Base-by-base conservation (phyloP, 495 filamentous ascomycete species). In the Mytilinidion resinicola region DNA sequence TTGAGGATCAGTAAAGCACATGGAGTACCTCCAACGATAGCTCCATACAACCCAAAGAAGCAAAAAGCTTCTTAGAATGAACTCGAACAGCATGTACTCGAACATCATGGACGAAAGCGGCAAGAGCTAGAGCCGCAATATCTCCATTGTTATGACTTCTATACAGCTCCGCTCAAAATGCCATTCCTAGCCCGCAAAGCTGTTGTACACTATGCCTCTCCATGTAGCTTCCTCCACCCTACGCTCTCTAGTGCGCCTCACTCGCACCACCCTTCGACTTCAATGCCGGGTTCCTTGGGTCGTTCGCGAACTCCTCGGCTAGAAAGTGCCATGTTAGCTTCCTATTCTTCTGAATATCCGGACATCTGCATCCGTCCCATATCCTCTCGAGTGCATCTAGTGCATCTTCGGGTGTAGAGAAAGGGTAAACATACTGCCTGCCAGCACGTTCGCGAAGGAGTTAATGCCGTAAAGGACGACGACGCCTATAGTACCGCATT, bases 301-400 rank as follows among this genome's bases (percentile, higher is more conserved):
- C 92, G 80, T 93, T 92, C 84, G 88, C 91, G 84, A 80, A 96
- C 73, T 97, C 88, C 58, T 85, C 88, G 77, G 82, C 92, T 97
- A 68, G 51, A 55, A 49, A 61, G 20, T 17, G 33, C 41, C 21
- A 25, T 17, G 36, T 60, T 56, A 66, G 55, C 21, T 37, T 49
- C 10, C 14, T 11, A 42, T 20, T 30, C 51, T 19, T 33, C n/a
- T 25, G 7, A 25, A 30, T 30, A 25, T 9, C 46, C 46, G 46
- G 46, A 19, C 21, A 17, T 51, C 17, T 17, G 46, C 19, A 30
- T 25, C 17, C 33, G 14, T 20, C 14, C 25, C 25, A 12, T 25
- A 7, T 25, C 17, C 33, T 38, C 15, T 17, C 5, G 1, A 38
- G 51, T 53, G 8, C 12, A 15, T 19, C 48, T 8, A 21, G 34